These are phyloP conservation scores for Populus alba DNA, from an alignment of 345 rosid genomes.

Conservation along the genomic window DNA sequence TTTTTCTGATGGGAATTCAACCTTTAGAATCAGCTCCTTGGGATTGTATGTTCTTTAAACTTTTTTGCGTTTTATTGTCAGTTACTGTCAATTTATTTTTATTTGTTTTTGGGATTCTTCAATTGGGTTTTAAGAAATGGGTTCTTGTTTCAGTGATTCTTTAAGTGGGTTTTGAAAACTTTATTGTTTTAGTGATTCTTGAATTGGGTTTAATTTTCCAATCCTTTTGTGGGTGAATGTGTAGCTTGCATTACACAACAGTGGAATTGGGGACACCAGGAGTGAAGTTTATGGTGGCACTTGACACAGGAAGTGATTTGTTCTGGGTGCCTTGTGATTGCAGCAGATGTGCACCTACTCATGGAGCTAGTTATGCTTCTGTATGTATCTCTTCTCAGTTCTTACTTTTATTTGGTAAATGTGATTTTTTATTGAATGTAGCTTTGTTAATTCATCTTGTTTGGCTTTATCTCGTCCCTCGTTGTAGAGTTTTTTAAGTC, in stretches of 20 bases:
- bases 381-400: conserved; percentile 38
- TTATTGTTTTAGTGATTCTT: background rate
- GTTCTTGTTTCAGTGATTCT: background rate
- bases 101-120: background rate
- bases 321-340: conserved; percentile 96
- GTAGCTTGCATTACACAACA: conserved; percentile 83
- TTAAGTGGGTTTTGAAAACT: no score
- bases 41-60: conserved; percentile 57
- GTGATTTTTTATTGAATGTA: background rate
- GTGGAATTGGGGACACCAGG: conserved; percentile 84
- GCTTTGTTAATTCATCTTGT: background rate
- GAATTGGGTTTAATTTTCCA: background rate
- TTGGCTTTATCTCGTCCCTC: background rate
- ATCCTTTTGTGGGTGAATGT: background rate
- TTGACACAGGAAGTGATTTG: conserved; percentile 82
- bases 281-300: conserved; percentile 84
- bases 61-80: no score
- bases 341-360: conserved; percentile 63
- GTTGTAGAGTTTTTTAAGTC: background rate
- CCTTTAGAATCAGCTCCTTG: conserved; percentile 63
- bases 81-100: background rate
- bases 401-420: background rate
- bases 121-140: background rate
- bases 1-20: conserved; percentile 72
- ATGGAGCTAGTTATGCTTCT: conserved; percentile 55